Evolutionary conservation across 2,329 filamentous ascomycete species (phyloP), one percentile per base, ranked within the genome.

Genomic region (Cercospora berteroae): DNA sequence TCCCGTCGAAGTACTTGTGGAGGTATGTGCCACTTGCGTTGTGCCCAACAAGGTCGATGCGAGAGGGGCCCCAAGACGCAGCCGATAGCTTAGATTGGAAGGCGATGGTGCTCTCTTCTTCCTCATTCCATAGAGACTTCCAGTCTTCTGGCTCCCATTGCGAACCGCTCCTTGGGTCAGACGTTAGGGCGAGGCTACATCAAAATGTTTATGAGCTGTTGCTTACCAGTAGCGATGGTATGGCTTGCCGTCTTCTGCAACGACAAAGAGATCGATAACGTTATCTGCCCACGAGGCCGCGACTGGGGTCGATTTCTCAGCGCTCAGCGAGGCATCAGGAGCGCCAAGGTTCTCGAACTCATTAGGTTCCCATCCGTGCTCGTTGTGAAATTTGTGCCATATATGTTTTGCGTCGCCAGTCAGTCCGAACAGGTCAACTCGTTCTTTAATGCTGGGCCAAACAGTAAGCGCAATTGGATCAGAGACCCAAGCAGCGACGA

Each of bases 331-430:
- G 16, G 58, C 33, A 42, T 44, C 58, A 33, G 58, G 58, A 4
- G 12, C 5, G 12, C 58, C 10, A 7, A 60, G 33, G 36, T 27
- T n/a, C 31, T 60, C 58, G 36, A 60, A 25, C 3, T 4, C 18
- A 2, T 4, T 36, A 25, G 58, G 58, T 7, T 60, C 58, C 58
- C 58, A 60, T 2, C 58, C 58, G 6, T 23, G 23, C 18, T 60
- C 58, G 33, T 60, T 60, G 58, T 60, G 58, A 7, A 39, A 60
- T 12, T 60, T 60, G 36, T 60, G 58, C 58, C 58, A 60, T 18
- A 60, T 16, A 27, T 25, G 20, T 5, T 25, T 56, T 23, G 20
- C 58, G 4, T 42, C 58, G 13, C 9, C 31, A 18, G 31, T 44
- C 20, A 60, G 33, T 12, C 58, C 58, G 13, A 60, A 60, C 5